phyloP scores from a whole-genome alignment of 345 rosid species.

The Brassica cretica region DNA sequence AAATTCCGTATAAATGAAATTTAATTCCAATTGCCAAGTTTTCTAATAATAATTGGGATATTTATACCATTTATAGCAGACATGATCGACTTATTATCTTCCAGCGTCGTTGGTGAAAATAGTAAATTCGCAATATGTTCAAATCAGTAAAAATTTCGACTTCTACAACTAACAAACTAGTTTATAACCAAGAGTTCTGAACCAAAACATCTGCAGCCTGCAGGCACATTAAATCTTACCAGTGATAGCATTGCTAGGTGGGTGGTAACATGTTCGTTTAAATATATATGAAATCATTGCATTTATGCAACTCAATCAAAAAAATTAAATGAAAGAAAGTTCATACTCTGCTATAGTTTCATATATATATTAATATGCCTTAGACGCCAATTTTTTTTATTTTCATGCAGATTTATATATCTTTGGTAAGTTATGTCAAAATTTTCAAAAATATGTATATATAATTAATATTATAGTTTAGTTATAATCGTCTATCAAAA shows the following conservation, averaged over 20 bases:
- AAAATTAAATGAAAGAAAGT: not conserved
- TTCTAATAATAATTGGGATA: conserved; percentile 27
- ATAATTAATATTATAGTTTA: not conserved
- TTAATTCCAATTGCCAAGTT: conserved; percentile 23
- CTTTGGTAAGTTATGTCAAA: not conserved
- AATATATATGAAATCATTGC: not conserved
- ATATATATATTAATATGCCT: not conserved
- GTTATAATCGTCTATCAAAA: not conserved
- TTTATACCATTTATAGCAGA: conserved; percentile 10
- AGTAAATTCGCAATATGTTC: not conserved
- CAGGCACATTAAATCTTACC: not conserved
- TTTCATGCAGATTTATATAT: not conserved
- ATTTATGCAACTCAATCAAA: not conserved
- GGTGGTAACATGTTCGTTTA: not conserved
- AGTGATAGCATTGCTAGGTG: not conserved
- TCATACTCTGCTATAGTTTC: not conserved
- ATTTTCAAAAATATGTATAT: no score
- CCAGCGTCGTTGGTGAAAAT: conserved; percentile 5
- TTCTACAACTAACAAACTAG: not conserved
- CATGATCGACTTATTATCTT: conserved; percentile 6
- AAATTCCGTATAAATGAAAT: conserved; percentile 35
- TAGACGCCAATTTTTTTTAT: not conserved
- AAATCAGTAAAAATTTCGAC: not conserved
- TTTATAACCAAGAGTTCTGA: not conserved
- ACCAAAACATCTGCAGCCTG: not conserved